Conservation (phyloP, 257 asterid genomes). For the Agastache rugosa region DNA sequence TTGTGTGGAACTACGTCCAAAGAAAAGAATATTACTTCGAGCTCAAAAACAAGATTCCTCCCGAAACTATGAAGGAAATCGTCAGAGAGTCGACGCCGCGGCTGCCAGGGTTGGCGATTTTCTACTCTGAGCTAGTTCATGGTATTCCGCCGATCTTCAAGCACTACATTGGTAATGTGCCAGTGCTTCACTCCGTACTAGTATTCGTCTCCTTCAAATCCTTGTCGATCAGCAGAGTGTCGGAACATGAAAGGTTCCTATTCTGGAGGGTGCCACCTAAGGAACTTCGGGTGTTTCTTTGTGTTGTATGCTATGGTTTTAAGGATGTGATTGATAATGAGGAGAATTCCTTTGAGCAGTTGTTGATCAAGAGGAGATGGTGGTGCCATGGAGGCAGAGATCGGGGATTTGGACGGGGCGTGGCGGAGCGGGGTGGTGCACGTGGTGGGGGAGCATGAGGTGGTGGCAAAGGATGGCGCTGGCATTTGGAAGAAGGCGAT, state of each 20-base stretch:
- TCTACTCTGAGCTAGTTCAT: constrained; percentile 66
- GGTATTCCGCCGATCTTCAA: constrained; percentile 73
- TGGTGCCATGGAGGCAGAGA: constrained; percentile 28
- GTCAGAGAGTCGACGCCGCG: constrained; percentile 35
- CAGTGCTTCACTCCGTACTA: constrained; percentile 55
- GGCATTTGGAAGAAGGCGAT: constrained; percentile 48
- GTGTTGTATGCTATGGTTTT: constrained; percentile 70
- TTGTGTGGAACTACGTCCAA: constrained; percentile 54
- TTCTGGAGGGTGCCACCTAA: too few relatives aligned
- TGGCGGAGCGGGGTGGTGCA: constrained; percentile 58
- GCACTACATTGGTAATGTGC: constrained; percentile 60
- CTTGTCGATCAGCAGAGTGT: constrained; percentile 56
- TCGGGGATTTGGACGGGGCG: constrained; percentile 50
- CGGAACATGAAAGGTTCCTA: constrained; percentile 55
- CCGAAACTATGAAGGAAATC: constrained; percentile 40
- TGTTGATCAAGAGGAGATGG: constrained; percentile 22
- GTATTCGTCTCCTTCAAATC: constrained; percentile 65
- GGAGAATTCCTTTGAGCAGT: constrained; percentile 48
- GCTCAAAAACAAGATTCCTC: constrained; percentile 55
- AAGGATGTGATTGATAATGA: constrained; percentile 48
- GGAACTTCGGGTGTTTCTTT: constrained; percentile 49
- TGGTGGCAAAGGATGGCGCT: constrained; percentile 47
- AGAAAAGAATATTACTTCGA: constrained; percentile 57
- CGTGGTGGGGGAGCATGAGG: constrained; percentile 72
- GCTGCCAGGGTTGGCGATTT: constrained; percentile 59